A percentile compares a stretch with the other conserved stretches of the same genome.
phyloP scores from a whole-genome alignment of 225 moss, liverwort and hornwort genomes.

The Antitrichia curtipendula region DNA sequence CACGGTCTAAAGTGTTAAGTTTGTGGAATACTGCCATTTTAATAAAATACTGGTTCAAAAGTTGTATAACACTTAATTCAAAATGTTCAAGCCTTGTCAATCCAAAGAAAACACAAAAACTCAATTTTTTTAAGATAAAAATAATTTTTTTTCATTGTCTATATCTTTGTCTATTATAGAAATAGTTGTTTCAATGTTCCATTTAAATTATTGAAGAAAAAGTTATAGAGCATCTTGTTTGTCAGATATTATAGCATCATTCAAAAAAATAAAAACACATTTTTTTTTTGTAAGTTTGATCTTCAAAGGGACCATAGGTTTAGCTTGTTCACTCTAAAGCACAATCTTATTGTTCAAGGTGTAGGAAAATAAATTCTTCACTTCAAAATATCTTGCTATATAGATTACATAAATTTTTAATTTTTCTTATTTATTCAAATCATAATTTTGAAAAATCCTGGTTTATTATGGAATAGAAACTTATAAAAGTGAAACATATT shows the following conservation, averaged over 20 bases:
- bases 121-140: no score
- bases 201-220: neutral
- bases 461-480: neutral
- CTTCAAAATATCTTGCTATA: neutral
- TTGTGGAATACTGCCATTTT: no score
- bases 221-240: neutral
- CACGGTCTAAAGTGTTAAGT: no score
- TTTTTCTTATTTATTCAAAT: neutral
- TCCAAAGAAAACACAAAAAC: no score
- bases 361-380: neutral
- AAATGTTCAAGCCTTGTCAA: neutral
- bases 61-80: neutral
- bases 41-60: no score
- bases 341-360: neutral
- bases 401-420: neutral
- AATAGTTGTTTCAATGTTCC: neutral
- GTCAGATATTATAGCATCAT: neutral
- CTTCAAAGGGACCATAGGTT: neutral
- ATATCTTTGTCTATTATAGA: neutral
- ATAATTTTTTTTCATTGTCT: neutral
- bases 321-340: no score
- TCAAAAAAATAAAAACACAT: no score
- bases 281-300: fast-evolving
- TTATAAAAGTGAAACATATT: neutral
- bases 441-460: neutral